Conservation (phyloP, 257 asterid species). For the Voacanga thouarsii region DNA sequence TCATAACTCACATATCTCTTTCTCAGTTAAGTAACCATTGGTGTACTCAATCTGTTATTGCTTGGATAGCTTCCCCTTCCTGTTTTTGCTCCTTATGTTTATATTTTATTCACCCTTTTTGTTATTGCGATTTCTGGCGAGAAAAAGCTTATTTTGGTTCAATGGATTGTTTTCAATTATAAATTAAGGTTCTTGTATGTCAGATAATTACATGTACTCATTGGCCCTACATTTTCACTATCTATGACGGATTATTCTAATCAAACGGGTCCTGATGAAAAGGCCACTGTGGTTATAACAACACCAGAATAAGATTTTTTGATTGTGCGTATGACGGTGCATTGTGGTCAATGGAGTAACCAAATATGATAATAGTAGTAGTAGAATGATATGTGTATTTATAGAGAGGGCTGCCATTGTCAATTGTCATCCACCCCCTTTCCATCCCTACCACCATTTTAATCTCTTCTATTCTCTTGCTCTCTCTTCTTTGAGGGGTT, state of each 20-base stretch:
- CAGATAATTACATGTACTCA: too few relatives aligned
- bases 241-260: not conserved
- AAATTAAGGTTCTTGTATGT: too few relatives aligned
- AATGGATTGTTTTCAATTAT: too few relatives aligned
- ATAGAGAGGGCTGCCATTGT: conserved; percentile 4
- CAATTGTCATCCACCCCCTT: not conserved
- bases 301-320: not conserved
- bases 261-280: not conserved
- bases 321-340: conserved; percentile 14
- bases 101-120: too few relatives aligned
- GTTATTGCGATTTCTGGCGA: too few relatives aligned
- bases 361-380: not conserved
- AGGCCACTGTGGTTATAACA: too few relatives aligned
- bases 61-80: too few relatives aligned
- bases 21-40: not conserved
- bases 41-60: not conserved
- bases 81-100: too few relatives aligned
- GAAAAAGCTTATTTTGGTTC: too few relatives aligned
- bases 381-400: not conserved
- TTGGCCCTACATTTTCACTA: not conserved
- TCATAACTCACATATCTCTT: not conserved
- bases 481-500: not conserved
- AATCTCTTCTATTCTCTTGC: not conserved
- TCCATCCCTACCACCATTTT: not conserved
- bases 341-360: conserved; percentile 6